Conservation (phyloP, 768 basidiomycete species). For the Gymnopilus junonius region DNA sequence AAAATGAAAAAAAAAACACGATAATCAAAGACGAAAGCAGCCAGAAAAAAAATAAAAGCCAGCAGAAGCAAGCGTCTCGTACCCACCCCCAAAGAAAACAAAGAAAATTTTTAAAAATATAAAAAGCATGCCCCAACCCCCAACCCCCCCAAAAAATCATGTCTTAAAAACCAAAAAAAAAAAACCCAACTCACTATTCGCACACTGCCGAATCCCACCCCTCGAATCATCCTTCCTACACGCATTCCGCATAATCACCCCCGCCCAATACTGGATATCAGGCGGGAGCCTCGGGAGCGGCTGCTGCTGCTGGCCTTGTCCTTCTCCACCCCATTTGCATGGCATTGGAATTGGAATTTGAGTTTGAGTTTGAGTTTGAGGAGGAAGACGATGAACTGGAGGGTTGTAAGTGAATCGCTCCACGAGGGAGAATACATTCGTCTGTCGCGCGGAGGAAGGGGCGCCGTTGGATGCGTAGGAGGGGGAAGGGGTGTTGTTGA, state of each 20-base stretch:
- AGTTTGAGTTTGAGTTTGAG: neutral
- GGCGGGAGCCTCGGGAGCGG: slow-evolving; percentile 75
- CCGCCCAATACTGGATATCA: slow-evolving; percentile 99
- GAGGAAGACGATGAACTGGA: slow-evolving; percentile 58
- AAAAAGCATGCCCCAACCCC: too few species aligned
- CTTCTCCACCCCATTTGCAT: neutral
- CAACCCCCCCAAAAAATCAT: too few species aligned
- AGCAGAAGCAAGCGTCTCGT: neutral
- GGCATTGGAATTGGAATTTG: neutral
- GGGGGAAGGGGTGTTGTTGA: neutral
- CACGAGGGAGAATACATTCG: slow-evolving; percentile 95
- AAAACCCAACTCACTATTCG: slow-evolving; percentile 71
- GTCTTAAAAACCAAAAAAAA: neutral
- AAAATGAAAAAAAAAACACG: neutral
- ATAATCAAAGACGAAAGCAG: neutral
- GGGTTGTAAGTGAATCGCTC: slow-evolving; percentile 97
- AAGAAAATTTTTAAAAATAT: neutral
- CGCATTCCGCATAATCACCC: slow-evolving; percentile 99
- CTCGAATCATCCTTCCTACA: slow-evolving; percentile 94
- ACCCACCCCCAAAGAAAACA: neutral
- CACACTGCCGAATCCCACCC: slow-evolving; percentile 96
- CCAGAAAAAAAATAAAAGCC: neutral
- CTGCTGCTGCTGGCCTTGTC: slow-evolving; percentile 61
- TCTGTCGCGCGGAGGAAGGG: slow-evolving; percentile 49
- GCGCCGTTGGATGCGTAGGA: slow-evolving; percentile 13